Conservation (phyloP, 768 basidiomycete genomes). For the button mushroom (Agaricus bisporus) region DNA sequence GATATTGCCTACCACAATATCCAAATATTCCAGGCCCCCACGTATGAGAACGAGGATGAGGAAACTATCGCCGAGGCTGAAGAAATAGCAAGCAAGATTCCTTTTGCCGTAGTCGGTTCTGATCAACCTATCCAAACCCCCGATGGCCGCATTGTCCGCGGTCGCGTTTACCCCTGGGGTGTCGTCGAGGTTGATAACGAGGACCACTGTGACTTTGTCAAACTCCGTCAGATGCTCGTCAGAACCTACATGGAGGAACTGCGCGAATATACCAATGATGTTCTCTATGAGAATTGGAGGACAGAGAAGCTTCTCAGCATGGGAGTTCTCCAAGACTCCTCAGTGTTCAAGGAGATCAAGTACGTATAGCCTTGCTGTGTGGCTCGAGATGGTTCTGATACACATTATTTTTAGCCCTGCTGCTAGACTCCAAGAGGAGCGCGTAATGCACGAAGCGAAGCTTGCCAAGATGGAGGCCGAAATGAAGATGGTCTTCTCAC, state of each 20-base stretch:
- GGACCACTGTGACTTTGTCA: slow-evolving; percentile 98
- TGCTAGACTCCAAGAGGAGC: slow-evolving; percentile 93
- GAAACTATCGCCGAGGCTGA: slow-evolving; percentile 97
- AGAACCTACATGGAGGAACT: slow-evolving; percentile 99
- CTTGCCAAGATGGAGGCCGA: slow-evolving; percentile 99
- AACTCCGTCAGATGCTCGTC: slow-evolving; percentile 98
- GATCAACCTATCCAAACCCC: slow-evolving; percentile 74
- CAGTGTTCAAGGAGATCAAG: slow-evolving; percentile 99
- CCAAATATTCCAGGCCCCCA: slow-evolving; percentile 96
- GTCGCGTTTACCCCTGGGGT: slow-evolving; percentile 97
- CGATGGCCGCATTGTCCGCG: slow-evolving; percentile 90
- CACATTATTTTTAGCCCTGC: slow-evolving; percentile 63
- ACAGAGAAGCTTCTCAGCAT: slow-evolving; percentile 93
- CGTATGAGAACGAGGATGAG: slow-evolving; percentile 97
- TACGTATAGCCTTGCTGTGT: slow-evolving; percentile 34
- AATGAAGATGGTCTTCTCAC: slow-evolving; percentile 99
- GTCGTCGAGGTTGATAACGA: slow-evolving; percentile 99
- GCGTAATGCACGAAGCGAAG: slow-evolving; percentile 93
- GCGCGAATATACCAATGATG: slow-evolving; percentile 92
- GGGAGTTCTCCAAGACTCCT: slow-evolving; percentile 97
- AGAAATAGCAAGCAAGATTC: slow-evolving; percentile 97
- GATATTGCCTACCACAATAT: slow-evolving; percentile 96
- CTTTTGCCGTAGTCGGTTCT: slow-evolving; percentile 97
- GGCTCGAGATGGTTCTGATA: slow-evolving; percentile 8
- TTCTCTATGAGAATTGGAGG: slow-evolving; percentile 97